Percentiles rank a stretch among this genome's conserved stretches.
phyloP scores from a whole-genome alignment of 495 filamentous ascomycete species.

The Podospora sp. region DNA sequence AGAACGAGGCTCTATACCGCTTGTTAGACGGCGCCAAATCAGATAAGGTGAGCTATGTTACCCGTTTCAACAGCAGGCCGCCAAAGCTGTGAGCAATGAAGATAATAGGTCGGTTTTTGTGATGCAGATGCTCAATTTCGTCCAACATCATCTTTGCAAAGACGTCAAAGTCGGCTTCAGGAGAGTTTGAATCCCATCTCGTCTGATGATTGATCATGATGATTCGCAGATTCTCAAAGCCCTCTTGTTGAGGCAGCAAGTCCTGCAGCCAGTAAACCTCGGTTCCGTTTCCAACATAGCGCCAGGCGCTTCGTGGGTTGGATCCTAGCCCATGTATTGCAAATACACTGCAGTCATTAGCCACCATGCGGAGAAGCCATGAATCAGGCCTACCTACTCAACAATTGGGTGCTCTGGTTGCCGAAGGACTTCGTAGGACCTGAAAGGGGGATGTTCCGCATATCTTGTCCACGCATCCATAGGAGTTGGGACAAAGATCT shows the following conservation, averaged over 20 bases:
- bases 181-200: neutral
- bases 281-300: neutral
- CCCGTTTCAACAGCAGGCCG: neutral
- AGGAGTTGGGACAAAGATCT: neutral
- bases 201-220: conserved; percentile 5
- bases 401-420: neutral
- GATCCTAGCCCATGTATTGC: conserved; percentile 1
- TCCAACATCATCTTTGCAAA: conserved; percentile 4
- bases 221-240: neutral
- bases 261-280: neutral
- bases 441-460: neutral
- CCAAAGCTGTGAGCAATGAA: conserved; percentile 6
- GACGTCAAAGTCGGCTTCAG: neutral
- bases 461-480: neutral
- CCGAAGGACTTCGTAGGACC: neutral
- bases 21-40: too few relatives aligned
- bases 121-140: conserved; percentile 6
- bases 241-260: neutral
- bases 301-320: neutral
- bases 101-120: neutral
- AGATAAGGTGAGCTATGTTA: neutral
- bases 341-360: neutral
- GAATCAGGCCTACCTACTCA: neutral
- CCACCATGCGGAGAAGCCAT: too few relatives aligned
- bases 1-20: neutral